Evolutionary conservation across 2,329 filamentous ascomycete genomes (phyloP).

Genomic region (Neoascochyta sp.): DNA sequence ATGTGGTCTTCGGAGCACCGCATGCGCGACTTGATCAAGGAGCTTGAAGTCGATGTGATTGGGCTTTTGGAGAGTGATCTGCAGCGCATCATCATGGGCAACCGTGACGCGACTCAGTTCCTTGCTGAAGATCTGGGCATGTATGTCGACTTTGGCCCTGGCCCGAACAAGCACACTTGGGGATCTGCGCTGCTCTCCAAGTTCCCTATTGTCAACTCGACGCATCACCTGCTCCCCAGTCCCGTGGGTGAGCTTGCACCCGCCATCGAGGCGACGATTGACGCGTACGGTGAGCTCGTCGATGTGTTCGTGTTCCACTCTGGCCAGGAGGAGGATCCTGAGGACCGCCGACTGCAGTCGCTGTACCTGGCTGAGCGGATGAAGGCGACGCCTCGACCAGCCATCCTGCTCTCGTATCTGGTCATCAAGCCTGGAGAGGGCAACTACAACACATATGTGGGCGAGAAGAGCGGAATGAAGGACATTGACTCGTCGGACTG

Average conservation of each 20-base stretch:
- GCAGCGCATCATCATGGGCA: constrained; percentile 99
- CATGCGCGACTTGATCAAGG: constrained; percentile 85
- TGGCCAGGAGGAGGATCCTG: constrained; percentile 91
- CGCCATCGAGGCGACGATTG: constrained; percentile 92
- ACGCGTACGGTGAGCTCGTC: constrained; percentile 83
- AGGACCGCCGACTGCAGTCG: constrained; percentile 82
- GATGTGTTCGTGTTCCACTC: constrained; percentile 99
- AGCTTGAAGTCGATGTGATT: constrained; percentile 94
- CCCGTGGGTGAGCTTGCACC: constrained; percentile 93
- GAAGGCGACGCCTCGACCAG: constrained; percentile 73
- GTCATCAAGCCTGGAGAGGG: constrained; percentile 86
- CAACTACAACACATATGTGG: constrained; percentile 96
- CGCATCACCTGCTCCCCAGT: constrained; percentile 88
- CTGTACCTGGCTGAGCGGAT: constrained; percentile 85
- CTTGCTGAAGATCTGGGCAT: constrained; percentile 95
- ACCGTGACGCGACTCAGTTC: constrained; percentile 92
- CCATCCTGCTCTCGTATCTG: constrained; percentile 84
- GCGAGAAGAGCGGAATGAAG: constrained; percentile 81
- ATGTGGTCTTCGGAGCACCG: constrained; percentile 98
- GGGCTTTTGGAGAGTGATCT: constrained; percentile 91
- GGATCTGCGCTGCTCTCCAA: constrained; percentile 89
- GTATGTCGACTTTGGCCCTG: constrained; percentile 97
- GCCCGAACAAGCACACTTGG: constrained; percentile 99
- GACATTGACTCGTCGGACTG: constrained; percentile 91
- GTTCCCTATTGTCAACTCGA: constrained; percentile 95